A percentile compares a stretch with the other conserved stretches of the same genome.
Conservation (phyloP, 179 eudicot genomes). For the Actinidia chinensis region DNA sequence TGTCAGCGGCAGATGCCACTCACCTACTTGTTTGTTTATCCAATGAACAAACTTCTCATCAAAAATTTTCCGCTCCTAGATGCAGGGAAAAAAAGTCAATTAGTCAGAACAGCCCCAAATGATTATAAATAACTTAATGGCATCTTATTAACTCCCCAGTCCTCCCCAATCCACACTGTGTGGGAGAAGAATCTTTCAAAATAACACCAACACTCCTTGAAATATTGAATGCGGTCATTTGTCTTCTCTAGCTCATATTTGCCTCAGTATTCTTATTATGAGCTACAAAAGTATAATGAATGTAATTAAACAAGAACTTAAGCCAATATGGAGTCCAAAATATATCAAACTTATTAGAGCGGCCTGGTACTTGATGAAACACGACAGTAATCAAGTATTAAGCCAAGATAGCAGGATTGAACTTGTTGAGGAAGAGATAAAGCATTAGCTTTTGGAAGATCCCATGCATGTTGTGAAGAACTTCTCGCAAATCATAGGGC, state of each 20-base stretch:
- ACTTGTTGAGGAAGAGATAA: constrained; percentile 74
- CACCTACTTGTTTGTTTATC: constrained; percentile 61
- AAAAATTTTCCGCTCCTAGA: constrained; percentile 70
- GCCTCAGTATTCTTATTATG: not conserved
- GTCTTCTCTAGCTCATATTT: not conserved
- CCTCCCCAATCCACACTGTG: not conserved
- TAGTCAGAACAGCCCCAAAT: not conserved
- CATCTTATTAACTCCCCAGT: not conserved
- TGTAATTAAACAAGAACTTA: not conserved
- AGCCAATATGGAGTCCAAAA: not conserved
- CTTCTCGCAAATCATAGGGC: constrained; percentile 73
- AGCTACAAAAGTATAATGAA: constrained; percentile 9
- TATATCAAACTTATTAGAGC: constrained; percentile 55
- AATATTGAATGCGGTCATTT: not conserved
- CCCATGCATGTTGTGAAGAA: constrained; percentile 71
- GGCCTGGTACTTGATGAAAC: constrained; percentile 76
- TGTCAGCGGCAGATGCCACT: constrained; percentile 71
- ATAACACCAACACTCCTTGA: no score
- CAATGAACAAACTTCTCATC: constrained; percentile 58
- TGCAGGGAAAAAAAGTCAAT: constrained; percentile 10
- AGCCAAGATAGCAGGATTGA: constrained; percentile 55
- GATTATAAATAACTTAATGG: not conserved
- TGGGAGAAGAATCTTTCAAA: not conserved
- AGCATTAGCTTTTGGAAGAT: constrained; percentile 65
- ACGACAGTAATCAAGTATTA: constrained; percentile 75